A percentile compares a stretch with the other conserved stretches of the same genome.
Evolutionary conservation across 495 filamentous ascomycete species (phyloP).

Genomic region (Aspergillus bridgeri): DNA sequence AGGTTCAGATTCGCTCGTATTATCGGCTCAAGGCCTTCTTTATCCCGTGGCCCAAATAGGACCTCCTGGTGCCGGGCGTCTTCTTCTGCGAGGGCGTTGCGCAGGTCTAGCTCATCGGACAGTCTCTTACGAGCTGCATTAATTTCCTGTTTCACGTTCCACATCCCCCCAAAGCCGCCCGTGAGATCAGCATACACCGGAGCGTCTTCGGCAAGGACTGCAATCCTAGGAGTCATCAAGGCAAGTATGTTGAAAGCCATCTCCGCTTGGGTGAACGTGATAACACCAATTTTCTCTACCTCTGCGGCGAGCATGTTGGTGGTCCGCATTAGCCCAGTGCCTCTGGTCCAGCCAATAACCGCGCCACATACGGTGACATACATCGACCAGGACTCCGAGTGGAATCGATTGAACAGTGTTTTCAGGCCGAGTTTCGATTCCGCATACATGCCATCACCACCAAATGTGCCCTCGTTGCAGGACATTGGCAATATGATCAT

Average conservation of each 20-base stretch:
- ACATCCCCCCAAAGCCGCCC: constrained; percentile 19
- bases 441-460: constrained; percentile 94
- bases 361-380: constrained; percentile 98
- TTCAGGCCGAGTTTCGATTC: constrained; percentile 96
- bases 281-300: constrained; percentile 89
- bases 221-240: constrained; percentile 91
- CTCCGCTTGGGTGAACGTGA: constrained; percentile 98
- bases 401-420: constrained; percentile 96
- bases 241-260: constrained; percentile 99
- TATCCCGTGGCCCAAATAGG: constrained; percentile 66
- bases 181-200: constrained; percentile 26
- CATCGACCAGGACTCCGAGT: constrained; percentile 93
- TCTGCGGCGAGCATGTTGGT: constrained; percentile 97
- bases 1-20: constrained; percentile 89
- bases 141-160: constrained; percentile 20
- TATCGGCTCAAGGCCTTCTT: constrained; percentile 31
- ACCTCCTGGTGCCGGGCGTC: constrained; percentile 10
- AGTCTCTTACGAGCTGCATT: constrained; percentile 71
- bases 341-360: constrained; percentile 98
- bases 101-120: constrained; percentile 70
- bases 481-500: constrained; percentile 94
- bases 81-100: constrained; percentile 13
- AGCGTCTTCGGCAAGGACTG: constrained; percentile 62
- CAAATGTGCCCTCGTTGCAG: constrained; percentile 97
- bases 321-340: constrained; percentile 93